Evolutionary conservation across 73 alveolate species (phyloP).

Genomic region (Paramecium tetraurelia): DNA sequence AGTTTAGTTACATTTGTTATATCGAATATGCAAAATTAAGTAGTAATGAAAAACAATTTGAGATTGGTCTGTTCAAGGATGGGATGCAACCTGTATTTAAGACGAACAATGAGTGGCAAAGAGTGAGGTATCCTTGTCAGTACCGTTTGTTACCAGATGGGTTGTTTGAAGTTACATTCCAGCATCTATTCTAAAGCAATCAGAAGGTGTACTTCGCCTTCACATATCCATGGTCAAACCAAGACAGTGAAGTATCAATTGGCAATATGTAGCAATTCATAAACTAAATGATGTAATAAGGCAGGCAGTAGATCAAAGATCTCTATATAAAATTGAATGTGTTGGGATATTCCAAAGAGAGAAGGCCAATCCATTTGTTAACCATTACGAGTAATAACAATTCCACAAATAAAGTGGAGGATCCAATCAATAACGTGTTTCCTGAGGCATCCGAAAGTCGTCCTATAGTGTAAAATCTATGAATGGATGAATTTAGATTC

Average conservation of each 20-base stretch:
- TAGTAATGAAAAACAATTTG: not conserved
- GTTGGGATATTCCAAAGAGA: conserved; percentile 60
- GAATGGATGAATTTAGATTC: not conserved
- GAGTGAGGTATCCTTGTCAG: conserved; percentile 39
- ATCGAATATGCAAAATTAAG: conserved; percentile 70
- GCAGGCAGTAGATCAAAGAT: not conserved
- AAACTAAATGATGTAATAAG: not conserved
- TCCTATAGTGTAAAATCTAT: conserved; percentile 2
- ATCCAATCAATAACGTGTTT: not conserved
- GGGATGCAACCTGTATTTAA: conserved; percentile 59
- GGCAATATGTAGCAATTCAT: not conserved
- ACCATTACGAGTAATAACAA: conserved; percentile 62
- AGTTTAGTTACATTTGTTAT: conserved; percentile 68
- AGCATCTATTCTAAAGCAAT: not conserved
- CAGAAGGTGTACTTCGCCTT: conserved; percentile 45
- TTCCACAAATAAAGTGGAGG: not conserved
- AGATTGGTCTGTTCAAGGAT: conserved; percentile 53
- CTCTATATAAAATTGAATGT: not conserved
- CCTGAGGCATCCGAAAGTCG: not conserved
- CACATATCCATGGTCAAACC: conserved; percentile 48
- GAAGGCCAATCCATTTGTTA: conserved; percentile 66
- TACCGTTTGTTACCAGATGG: conserved; percentile 43
- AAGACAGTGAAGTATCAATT: conserved; percentile 34
- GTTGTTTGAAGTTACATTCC: not conserved
- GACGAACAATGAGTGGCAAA: conserved; percentile 42